A percentile compares a stretch with the other conserved stretches of the same genome.
phyloP scores from a whole-genome alignment of 1,284 basidiomycete genomes.

The Fomitopsis palustris region DNA sequence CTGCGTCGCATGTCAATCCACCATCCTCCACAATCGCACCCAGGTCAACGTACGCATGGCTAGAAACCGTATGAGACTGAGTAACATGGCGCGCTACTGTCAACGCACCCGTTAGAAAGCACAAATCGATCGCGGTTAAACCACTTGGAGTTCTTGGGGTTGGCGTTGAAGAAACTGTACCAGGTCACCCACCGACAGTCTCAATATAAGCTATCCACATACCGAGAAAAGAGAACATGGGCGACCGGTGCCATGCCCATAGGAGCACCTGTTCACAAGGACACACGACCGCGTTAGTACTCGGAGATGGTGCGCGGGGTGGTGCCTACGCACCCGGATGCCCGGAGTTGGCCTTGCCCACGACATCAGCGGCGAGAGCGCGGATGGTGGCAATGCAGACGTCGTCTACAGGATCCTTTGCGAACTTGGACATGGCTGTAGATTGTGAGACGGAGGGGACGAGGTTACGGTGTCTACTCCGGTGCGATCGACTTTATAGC shows the following conservation, averaged over 20 bases:
- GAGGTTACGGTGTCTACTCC: slow-evolving; percentile 5
- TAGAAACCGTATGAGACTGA: slow-evolving; percentile 21
- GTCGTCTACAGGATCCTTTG: slow-evolving; percentile 45
- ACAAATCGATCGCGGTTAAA: slow-evolving; percentile 90
- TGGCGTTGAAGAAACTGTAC: slow-evolving; percentile 77
- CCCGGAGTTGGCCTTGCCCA: slow-evolving; percentile 86
- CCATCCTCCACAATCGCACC: background rate
- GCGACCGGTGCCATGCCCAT: slow-evolving; percentile 91
- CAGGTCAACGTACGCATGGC: slow-evolving; percentile 61
- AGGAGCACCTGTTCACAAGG: slow-evolving; percentile 58
- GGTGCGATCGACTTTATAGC: slow-evolving; percentile 20
- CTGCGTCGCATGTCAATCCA: slow-evolving; percentile 32
- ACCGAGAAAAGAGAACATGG: slow-evolving; percentile 85
- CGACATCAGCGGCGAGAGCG: slow-evolving; percentile 69
- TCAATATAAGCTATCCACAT: slow-evolving; percentile 11
- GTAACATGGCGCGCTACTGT: no score
- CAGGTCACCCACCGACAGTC: background rate
- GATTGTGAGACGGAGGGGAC: slow-evolving; percentile 14
- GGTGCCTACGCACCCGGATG: slow-evolving; percentile 69
- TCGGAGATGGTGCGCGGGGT: background rate
- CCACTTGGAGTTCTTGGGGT: slow-evolving; percentile 89
- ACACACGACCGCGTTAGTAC: slow-evolving; percentile 3
- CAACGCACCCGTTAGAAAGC: slow-evolving; percentile 75
- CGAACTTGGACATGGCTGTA: slow-evolving; percentile 44
- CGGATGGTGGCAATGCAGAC: slow-evolving; percentile 66